These are phyloP conservation scores for Porphyrellus cyaneotinctus DNA, from an alignment of 768 basidiomycete genomes.

Conservation along the genomic window DNA sequence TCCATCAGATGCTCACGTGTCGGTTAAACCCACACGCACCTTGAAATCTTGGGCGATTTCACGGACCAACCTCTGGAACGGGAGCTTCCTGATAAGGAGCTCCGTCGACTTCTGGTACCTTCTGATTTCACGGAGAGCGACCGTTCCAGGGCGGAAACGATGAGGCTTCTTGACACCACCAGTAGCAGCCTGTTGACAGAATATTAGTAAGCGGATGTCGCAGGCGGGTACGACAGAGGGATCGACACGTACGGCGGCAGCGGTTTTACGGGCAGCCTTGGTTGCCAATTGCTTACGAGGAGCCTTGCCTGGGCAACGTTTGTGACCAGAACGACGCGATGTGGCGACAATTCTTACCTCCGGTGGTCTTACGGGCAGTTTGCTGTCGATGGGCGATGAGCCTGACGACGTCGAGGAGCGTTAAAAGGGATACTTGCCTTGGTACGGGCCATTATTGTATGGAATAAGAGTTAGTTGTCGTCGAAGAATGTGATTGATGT, in stretches of 20 bases:
- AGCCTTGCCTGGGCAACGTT: slow-evolving; percentile 60
- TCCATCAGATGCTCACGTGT: neutral
- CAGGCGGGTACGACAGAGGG: neutral
- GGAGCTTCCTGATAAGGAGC: slow-evolving; percentile 98
- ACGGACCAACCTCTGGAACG: slow-evolving; percentile 97
- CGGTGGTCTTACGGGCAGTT: slow-evolving; percentile 99
- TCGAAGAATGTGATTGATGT: slow-evolving; percentile 8
- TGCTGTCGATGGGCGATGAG: slow-evolving; percentile 49
- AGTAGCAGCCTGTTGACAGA: slow-evolving; percentile 56
- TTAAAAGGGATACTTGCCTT: slow-evolving; percentile 48
- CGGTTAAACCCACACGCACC: slow-evolving; percentile 39
- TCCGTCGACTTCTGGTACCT: slow-evolving; percentile 99
- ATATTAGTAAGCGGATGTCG: slow-evolving; percentile 4
- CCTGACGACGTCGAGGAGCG: neutral
- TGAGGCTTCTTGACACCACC: slow-evolving; percentile 99
- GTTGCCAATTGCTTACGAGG: slow-evolving; percentile 94
- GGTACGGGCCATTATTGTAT: slow-evolving; percentile 72
- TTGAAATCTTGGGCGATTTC: slow-evolving; percentile 98
- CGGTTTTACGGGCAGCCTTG: slow-evolving; percentile 92
- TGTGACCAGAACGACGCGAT: slow-evolving; percentile 19
- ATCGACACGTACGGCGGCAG: slow-evolving; percentile 50
- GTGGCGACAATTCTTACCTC: slow-evolving; percentile 55
- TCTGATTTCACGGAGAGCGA: slow-evolving; percentile 98
- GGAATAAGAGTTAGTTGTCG: neutral
- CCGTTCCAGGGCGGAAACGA: slow-evolving; percentile 94